phyloP scores from a whole-genome alignment of 768 basidiomycete species.

The Boletus bicolor region DNA sequence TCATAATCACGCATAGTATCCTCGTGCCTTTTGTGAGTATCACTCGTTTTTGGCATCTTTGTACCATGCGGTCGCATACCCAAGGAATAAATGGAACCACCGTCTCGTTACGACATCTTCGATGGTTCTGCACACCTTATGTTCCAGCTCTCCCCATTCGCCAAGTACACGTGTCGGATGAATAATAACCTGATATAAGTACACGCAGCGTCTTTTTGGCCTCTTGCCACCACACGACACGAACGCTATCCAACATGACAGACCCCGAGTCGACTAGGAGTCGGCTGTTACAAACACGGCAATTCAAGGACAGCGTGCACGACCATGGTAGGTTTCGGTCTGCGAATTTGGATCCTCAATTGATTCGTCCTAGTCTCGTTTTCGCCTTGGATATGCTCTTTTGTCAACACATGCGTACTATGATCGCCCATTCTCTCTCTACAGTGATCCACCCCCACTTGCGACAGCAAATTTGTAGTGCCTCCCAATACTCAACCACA shows the following conservation, averaged over 20 bases:
- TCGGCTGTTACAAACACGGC: slow-evolving; percentile 11
- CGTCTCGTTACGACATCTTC: too few relatives aligned
- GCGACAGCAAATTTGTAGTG: too few relatives aligned
- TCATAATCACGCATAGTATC: too few relatives aligned
- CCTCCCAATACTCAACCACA: too few relatives aligned
- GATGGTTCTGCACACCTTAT: background rate
- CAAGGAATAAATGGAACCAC: background rate
- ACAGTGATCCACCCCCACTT: too few relatives aligned
- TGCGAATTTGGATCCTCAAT: too few relatives aligned
- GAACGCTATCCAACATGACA: background rate
- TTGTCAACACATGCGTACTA: too few relatives aligned
- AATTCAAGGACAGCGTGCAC: slow-evolving; percentile 42
- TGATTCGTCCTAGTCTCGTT: too few relatives aligned
- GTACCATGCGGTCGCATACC: background rate
- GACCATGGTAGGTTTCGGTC: slow-evolving; percentile 35
- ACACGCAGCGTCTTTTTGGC: background rate
- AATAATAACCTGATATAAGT: background rate
- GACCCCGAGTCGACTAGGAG: background rate
- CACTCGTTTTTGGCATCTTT: background rate
- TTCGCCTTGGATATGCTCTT: too few relatives aligned
- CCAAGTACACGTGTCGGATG: background rate
- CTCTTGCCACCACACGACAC: background rate
- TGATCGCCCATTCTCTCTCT: background rate
- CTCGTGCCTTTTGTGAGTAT: background rate
- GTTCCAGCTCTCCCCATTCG: background rate